A percentile compares a stretch with the other conserved stretches of the same genome.
Evolutionary conservation across 2,329 filamentous ascomycete species (phyloP).

Genomic region (Trematosphaeria pertusa): DNA sequence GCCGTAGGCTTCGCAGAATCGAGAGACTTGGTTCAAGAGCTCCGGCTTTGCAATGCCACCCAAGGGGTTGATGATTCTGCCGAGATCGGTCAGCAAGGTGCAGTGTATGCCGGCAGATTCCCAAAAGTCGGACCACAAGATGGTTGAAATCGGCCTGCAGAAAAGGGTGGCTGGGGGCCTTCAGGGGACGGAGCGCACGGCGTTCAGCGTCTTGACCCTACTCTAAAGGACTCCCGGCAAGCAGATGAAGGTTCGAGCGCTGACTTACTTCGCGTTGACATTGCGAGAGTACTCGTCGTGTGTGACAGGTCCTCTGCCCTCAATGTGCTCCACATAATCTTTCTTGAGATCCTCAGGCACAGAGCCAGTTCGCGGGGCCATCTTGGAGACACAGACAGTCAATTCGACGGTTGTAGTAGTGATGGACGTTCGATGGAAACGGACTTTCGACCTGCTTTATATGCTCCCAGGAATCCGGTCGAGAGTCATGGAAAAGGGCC

Average conservation of each 20-base stretch:
- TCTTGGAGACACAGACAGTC: not conserved
- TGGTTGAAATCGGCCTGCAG: too few relatives aligned
- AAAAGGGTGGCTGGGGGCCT: too few relatives aligned
- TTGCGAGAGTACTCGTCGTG: slow-evolving; percentile 4
- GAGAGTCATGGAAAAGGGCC: not conserved
- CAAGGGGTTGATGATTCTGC: slow-evolving; percentile 5
- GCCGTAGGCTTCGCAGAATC: slow-evolving; percentile 3
- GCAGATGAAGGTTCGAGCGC: not conserved
- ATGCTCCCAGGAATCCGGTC: not conserved
- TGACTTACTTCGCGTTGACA: slow-evolving; percentile 6
- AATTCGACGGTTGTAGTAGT: not conserved
- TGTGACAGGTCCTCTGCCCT: not conserved
- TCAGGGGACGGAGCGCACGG: too few relatives aligned
- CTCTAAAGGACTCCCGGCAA: not conserved
- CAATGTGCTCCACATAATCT: slow-evolving; percentile 3
- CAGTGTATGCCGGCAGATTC: too few relatives aligned
- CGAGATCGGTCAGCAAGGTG: not conserved
- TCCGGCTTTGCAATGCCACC: slow-evolving; percentile 1
- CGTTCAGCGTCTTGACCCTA: too few relatives aligned
- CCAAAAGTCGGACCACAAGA: too few relatives aligned
- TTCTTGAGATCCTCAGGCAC: not conserved
- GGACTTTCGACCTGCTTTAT: too few relatives aligned
- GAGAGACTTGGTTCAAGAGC: slow-evolving; percentile 2
- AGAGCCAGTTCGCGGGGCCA: too few relatives aligned
- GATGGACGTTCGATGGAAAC: too few relatives aligned